Evolutionary conservation across 1,139 yeast species (phyloP).

Genomic region (Kodamaea arcana): DNA sequence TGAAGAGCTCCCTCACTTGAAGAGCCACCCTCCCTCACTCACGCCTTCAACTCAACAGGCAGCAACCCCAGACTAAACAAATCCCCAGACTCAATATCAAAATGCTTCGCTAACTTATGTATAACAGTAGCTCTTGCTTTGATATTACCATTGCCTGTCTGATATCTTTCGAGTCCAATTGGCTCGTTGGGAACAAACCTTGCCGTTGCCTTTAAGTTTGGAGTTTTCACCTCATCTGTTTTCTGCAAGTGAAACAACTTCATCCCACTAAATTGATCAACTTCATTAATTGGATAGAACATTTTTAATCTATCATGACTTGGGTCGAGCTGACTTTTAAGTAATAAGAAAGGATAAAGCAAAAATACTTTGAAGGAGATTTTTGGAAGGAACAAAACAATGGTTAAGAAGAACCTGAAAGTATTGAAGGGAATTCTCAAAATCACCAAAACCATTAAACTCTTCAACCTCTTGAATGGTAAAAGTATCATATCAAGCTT

Average conservation of each 20-base stretch:
- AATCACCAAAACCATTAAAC: slow-evolving; percentile 10
- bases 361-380: slow-evolving; percentile 14
- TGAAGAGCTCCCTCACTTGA: too few species aligned
- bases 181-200: slow-evolving; percentile 1
- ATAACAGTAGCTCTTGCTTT: slow-evolving; percentile 12
- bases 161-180: slow-evolving; percentile 6
- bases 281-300: slow-evolving; percentile 3
- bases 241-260: slow-evolving; percentile 11
- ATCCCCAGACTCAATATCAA: slow-evolving; percentile 9
- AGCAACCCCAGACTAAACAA: background rate
- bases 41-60: background rate
- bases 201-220: background rate
- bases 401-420: slow-evolving; percentile 13
- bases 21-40: too few species aligned
- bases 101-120: slow-evolving; percentile 13
- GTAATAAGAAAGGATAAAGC: slow-evolving; percentile 13
- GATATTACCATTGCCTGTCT: slow-evolving; percentile 7
- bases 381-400: slow-evolving; percentile 18
- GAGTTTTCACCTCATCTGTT: background rate
- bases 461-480: slow-evolving; percentile 9
- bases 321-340: slow-evolving; percentile 4
- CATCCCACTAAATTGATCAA: slow-evolving; percentile 7
- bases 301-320: slow-evolving; percentile 3
- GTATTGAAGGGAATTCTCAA: slow-evolving; percentile 17
- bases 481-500: slow-evolving; percentile 5